Conservation (phyloP, 2,329 filamentous ascomycete genomes). For the Sporothrix euskadiensis region DNA sequence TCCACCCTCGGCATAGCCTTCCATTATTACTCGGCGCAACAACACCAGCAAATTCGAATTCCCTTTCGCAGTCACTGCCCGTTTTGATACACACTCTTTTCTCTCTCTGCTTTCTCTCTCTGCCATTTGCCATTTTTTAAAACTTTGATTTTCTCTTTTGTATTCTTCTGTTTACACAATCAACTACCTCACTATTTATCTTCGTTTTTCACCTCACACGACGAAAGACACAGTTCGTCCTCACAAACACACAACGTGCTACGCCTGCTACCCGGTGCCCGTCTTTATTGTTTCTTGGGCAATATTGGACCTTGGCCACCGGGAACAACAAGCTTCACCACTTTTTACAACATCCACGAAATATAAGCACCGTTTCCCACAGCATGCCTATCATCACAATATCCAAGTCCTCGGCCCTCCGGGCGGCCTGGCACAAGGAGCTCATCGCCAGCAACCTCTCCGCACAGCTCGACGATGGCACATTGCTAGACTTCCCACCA, state of each 20-base stretch:
- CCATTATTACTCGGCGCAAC: background rate
- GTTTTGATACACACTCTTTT: background rate
- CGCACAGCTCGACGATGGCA: constrained; percentile 15
- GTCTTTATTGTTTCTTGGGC: constrained; percentile 7
- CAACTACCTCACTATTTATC: background rate
- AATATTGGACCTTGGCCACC: constrained; percentile 22
- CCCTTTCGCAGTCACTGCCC: background rate
- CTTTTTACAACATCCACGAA: background rate
- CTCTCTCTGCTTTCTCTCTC: background rate
- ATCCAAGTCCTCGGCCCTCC: constrained; percentile 14
- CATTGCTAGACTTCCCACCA: constrained; percentile 16
- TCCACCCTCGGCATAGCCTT: background rate
- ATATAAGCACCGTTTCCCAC: background rate
- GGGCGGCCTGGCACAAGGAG: constrained; percentile 24
- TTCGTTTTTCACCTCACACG: background rate
- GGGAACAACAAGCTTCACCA: background rate
- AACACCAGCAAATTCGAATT: background rate
- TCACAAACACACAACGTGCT: background rate
- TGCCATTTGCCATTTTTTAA: background rate
- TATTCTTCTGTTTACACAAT: background rate
- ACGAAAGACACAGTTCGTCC: background rate
- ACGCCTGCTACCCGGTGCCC: constrained; percentile 6
- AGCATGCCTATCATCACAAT: constrained; percentile 24
- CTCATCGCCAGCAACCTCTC: constrained; percentile 17
- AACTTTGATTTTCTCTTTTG: background rate